A percentile compares a stretch with the other conserved stretches of the same genome.
Evolutionary conservation across 768 basidiomycete species (phyloP).

Genomic region (Tylopilus plumbeoviolaceoides): DNA sequence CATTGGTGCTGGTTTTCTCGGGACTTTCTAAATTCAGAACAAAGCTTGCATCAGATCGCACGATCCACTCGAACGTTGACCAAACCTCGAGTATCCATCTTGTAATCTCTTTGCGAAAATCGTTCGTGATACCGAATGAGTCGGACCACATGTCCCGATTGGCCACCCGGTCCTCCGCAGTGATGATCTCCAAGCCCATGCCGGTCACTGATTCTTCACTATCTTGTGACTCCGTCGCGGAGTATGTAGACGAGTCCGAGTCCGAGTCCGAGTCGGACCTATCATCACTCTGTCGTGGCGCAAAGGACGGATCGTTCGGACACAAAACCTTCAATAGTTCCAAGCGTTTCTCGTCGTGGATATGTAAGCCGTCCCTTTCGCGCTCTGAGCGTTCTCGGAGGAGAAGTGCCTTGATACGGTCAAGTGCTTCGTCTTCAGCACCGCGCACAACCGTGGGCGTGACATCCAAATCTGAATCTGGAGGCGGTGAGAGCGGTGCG

Average conservation of each 20-base stretch:
- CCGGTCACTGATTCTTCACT: not conserved
- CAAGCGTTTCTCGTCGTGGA: slow-evolving; percentile 9
- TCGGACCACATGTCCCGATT: slow-evolving; percentile 13
- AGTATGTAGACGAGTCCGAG: slow-evolving; percentile 7
- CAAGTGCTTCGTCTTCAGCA: slow-evolving; percentile 41
- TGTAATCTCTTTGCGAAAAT: slow-evolving; percentile 34
- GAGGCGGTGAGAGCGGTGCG: slow-evolving; percentile 41
- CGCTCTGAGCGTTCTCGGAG: slow-evolving; percentile 39
- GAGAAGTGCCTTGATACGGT: slow-evolving; percentile 38
- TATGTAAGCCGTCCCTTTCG: slow-evolving; percentile 31
- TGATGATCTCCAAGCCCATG: not conserved
- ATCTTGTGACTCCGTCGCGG: slow-evolving; percentile 21
- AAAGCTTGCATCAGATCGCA: not conserved
- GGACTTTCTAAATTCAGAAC: slow-evolving; percentile 4
- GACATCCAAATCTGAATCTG: not conserved
- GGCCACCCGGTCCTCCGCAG: not conserved
- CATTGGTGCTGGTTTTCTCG: not conserved
- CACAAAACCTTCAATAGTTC: not conserved
- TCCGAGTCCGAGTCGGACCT: slow-evolving; percentile 9
- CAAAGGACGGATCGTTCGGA: not conserved
- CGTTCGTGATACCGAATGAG: slow-evolving; percentile 31
- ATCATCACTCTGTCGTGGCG: slow-evolving; percentile 8
- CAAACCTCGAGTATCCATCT: slow-evolving; percentile 46
- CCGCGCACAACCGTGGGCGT: slow-evolving; percentile 24
- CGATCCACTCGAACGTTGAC: not conserved